Percentiles rank a stretch among this genome's conserved stretches.
phyloP scores from a whole-genome alignment of 1,139 yeast species.

The Debaryomyces subglobosus region DNA sequence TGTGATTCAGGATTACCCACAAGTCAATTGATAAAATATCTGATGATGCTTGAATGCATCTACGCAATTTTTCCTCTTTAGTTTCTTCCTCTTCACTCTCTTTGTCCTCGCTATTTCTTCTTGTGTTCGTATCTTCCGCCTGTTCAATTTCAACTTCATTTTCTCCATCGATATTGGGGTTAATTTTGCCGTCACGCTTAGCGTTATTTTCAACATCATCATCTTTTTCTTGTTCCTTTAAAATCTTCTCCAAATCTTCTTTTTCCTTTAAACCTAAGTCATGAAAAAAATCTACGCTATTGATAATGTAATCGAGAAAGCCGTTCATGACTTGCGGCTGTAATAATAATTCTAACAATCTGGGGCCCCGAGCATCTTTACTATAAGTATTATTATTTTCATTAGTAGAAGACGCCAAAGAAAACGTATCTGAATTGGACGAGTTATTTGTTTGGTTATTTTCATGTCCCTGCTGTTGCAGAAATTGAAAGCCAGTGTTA shows the following conservation, averaged over 20 bases:
- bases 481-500: slow-evolving; percentile 34
- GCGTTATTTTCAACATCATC: neutral
- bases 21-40: slow-evolving; percentile 47
- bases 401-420: slow-evolving; percentile 38
- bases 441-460: slow-evolving; percentile 10
- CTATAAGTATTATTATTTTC: slow-evolving; percentile 21
- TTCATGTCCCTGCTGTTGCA: slow-evolving; percentile 25
- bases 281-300: slow-evolving; percentile 45
- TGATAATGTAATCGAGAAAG: slow-evolving; percentile 37
- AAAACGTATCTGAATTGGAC: slow-evolving; percentile 31
- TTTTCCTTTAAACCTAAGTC: slow-evolving; percentile 30
- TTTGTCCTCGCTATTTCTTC: slow-evolving; percentile 9
- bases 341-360: slow-evolving; percentile 44
- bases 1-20: slow-evolving; percentile 49
- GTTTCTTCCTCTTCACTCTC: slow-evolving; percentile 31
- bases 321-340: slow-evolving; percentile 52
- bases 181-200: neutral
- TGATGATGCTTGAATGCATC: slow-evolving; percentile 46
- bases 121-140: slow-evolving; percentile 12
- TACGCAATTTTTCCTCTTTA: slow-evolving; percentile 38
- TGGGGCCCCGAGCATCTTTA: slow-evolving; percentile 45
- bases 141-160: slow-evolving; percentile 19
- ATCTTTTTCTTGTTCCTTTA: slow-evolving; percentile 9
- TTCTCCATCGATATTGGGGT: slow-evolving; percentile 7
- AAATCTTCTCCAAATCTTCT: slow-evolving; percentile 20